A percentile compares a stretch with the other conserved stretches of the same genome.
Conservation (phyloP, 2,329 filamentous ascomycete species). For the Microsporum canis region DNA sequence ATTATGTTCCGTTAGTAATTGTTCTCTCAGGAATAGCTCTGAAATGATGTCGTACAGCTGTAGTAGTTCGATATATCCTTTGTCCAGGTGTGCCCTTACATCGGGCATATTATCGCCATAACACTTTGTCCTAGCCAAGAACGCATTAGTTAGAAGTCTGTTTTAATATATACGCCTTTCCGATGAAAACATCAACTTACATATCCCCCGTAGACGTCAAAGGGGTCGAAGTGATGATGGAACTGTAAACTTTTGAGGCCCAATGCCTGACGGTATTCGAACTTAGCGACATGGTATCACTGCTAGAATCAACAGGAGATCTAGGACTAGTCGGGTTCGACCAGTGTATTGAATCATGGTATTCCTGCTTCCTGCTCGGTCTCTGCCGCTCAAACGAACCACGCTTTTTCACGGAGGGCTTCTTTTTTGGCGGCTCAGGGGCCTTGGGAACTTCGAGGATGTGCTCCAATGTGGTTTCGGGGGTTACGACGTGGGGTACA, state of each 20-base stretch:
- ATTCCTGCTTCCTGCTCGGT: background rate
- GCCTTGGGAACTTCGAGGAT: constrained; percentile 3
- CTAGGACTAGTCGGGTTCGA: background rate
- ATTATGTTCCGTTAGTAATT: constrained; percentile 4
- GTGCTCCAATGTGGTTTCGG: constrained; percentile 1
- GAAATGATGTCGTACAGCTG: constrained; percentile 25
- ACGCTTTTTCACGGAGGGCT: background rate
- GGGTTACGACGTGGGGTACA: background rate
- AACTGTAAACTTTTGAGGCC: constrained; percentile 31
- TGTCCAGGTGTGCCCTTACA: constrained; percentile 23
- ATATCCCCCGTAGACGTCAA: constrained; percentile 22
- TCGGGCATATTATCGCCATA: constrained; percentile 21
- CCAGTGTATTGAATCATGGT: background rate
- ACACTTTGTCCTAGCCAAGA: constrained; percentile 25
- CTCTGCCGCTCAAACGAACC: constrained; percentile 11
- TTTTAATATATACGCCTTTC: background rate
- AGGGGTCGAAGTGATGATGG: constrained; percentile 16
- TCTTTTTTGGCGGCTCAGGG: background rate
- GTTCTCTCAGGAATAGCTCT: background rate
- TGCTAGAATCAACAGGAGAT: background rate
- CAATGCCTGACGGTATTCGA: constrained; percentile 32
- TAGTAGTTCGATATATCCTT: constrained; percentile 29
- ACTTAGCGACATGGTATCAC: constrained; percentile 10
- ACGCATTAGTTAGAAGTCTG: background rate
- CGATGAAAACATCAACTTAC: constrained; percentile 17